Percentiles rank a stretch among this genome's conserved stretches.
Conservation (phyloP, 345 rosid genomes). For the Durio zibethinus region DNA sequence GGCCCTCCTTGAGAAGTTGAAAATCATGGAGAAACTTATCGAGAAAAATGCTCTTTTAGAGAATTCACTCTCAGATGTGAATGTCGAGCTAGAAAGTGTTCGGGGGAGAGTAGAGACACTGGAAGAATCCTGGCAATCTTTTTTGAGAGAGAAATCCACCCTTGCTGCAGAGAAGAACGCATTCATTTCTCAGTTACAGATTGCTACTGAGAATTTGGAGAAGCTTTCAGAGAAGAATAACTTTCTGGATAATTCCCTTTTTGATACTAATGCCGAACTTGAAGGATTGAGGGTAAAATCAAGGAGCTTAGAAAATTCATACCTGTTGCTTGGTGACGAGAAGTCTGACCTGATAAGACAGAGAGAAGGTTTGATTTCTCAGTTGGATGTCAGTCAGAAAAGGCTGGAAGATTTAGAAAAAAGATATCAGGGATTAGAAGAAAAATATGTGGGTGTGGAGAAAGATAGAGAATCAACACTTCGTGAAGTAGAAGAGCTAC, state of each 20-base stretch:
- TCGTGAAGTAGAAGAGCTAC: slow-evolving; percentile 50
- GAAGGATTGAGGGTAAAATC: slow-evolving; percentile 51
- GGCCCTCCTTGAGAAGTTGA: slow-evolving; percentile 63
- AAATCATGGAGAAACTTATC: slow-evolving; percentile 68
- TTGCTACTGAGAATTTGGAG: slow-evolving; percentile 45
- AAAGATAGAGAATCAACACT: slow-evolving; percentile 54
- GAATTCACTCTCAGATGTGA: slow-evolving; percentile 86
- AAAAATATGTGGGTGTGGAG: slow-evolving; percentile 43
- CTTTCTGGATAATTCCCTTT: slow-evolving; percentile 68
- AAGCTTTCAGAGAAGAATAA: slow-evolving; percentile 60
- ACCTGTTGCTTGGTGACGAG: slow-evolving; percentile 54
- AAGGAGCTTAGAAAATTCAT: slow-evolving; percentile 63
- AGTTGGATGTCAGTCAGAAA: slow-evolving; percentile 46
- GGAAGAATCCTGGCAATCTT: slow-evolving; percentile 63
- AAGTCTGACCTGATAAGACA: slow-evolving; percentile 48
- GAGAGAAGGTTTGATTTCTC: slow-evolving; percentile 53
- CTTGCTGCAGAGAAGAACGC: slow-evolving; percentile 61
- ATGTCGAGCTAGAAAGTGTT: slow-evolving; percentile 70
- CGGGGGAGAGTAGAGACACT: slow-evolving; percentile 58
- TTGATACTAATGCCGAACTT: slow-evolving; percentile 69
- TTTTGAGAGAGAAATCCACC: slow-evolving; percentile 57
- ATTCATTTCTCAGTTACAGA: slow-evolving; percentile 54
- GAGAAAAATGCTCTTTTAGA: slow-evolving; percentile 76
- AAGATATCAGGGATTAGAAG: slow-evolving; percentile 45
- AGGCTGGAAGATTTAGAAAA: slow-evolving; percentile 54